Base-by-base conservation (phyloP, 2,329 filamentous ascomycete species). In the Sclerotinia nivalis region DNA sequence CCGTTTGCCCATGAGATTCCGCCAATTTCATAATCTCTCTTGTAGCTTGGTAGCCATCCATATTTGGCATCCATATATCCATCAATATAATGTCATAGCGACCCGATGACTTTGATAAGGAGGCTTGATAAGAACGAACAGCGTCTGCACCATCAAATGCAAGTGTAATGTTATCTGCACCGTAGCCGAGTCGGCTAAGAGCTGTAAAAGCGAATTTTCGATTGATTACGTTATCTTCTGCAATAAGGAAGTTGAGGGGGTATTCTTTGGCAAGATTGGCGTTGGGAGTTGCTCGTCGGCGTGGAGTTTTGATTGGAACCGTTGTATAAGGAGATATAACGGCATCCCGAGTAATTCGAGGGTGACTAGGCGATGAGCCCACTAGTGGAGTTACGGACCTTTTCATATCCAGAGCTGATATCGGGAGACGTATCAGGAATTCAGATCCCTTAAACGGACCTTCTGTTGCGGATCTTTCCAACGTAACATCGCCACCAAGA, bases 41-140 rank as follows among this genome's bases (percentile, higher is more conserved):
- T 0, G 89, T 87, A 2, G 90, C 90, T 76, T 91, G 86, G 73
- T 91, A 92, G 1, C 90, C 90, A 75, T 92, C 89, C 83, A 92
- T 88, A 73, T 88, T 83, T 0, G 90, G 90, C 77, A 92, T 92
- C 90, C 90, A 92, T 13, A 92, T 83, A 78, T 92, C 90, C 90
- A 92, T 92, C 56, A 92, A 80, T 34, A 92, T 83, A 2, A 90
- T 84, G 74, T 91, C 86, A 69, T 91, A 86, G 3, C 79, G 78
- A 66, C 69, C 73, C 2, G 73, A 73, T 25, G 72, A 76, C 31
- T 74, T 74, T 2, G 68, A 66, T 4, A 84, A 75, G 9, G 83
- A 80, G 31, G 82, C 82, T 66, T 81, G 78, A 82, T 90, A 89
- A 58, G 87, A 83, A 25, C 86, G 83, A 0, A 92, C 88, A 0